Percentiles rank a stretch among this genome's conserved stretches.
These are phyloP conservation scores for Macadamia tetraphylla DNA, from an alignment of 164 flowering plant genomes.

Conservation along the genomic window DNA sequence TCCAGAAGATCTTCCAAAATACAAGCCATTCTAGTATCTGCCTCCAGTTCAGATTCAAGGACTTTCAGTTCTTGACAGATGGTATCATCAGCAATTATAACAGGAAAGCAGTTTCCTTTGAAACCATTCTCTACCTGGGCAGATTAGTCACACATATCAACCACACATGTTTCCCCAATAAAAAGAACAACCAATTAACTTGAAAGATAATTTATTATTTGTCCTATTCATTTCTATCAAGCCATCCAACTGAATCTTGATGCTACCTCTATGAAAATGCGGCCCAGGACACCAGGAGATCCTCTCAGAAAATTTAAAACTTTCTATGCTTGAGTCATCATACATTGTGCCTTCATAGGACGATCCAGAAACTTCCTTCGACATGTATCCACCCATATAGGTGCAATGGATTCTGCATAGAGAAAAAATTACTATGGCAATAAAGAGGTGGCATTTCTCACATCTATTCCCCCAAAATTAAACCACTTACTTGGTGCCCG, in stretches of 20 bases:
- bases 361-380: constrained; percentile 42
- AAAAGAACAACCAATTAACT: no score
- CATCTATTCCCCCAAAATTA: neutral
- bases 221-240: no score
- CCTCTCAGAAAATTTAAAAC: constrained; percentile 35
- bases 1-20: constrained; percentile 31
- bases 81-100: constrained; percentile 50
- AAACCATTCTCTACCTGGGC: constrained; percentile 59
- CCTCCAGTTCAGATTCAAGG: constrained; percentile 43
- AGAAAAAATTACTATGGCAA: neutral
- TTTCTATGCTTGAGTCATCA: constrained; percentile 45
- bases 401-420: constrained; percentile 72
- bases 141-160: neutral
- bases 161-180: no score
- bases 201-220: no score
- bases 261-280: constrained; percentile 86
- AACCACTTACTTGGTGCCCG: constrained; percentile 64
- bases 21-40: constrained; percentile 21
- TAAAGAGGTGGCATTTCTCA: no score
- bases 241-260: no score
- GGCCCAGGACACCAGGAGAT: constrained; percentile 43
- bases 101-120: constrained; percentile 51
- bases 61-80: constrained; percentile 49
- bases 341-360: constrained; percentile 23
- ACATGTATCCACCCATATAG: constrained; percentile 51